A percentile compares a stretch with the other conserved stretches of the same genome.
These are phyloP conservation scores for Arthroderma sp. DNA, from an alignment of 2,329 filamentous ascomycete species.

Conservation along the genomic window DNA sequence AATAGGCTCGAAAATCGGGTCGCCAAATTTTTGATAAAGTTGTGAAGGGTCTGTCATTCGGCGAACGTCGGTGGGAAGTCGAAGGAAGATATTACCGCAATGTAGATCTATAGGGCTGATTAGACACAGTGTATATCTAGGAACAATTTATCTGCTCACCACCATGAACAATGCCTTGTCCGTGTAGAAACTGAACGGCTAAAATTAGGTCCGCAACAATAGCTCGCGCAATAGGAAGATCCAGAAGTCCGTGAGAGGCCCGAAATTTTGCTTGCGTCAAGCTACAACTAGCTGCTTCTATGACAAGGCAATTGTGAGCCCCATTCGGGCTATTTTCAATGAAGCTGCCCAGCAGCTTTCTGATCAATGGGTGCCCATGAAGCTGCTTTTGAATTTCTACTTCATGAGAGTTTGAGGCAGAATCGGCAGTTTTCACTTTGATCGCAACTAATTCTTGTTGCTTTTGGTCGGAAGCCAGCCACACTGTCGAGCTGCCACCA, in stretches of 20 bases:
- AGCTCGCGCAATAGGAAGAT: conserved; percentile 8
- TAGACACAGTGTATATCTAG: conserved; percentile 4
- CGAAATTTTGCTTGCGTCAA: conserved; percentile 9
- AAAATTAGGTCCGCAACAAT: conserved; percentile 8
- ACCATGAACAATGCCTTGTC: conserved; percentile 9
- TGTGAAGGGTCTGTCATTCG: conserved; percentile 8
- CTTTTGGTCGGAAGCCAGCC: conserved; percentile 9
- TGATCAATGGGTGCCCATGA: conserved; percentile 8
- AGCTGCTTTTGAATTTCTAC: conserved; percentile 8
- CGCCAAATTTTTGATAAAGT: conserved; percentile 8
- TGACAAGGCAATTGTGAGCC: conserved; percentile 10
- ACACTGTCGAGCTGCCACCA: conserved; percentile 10
- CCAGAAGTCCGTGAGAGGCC: conserved; percentile 7
- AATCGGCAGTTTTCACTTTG: conserved; percentile 9
- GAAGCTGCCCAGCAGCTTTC: conserved; percentile 8
- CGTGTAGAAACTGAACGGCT: conserved; percentile 9
- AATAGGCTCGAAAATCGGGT: conserved; percentile 9
- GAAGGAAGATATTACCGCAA: conserved; percentile 10
- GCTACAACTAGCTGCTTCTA: conserved; percentile 9
- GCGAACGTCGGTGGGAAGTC: conserved; percentile 5
- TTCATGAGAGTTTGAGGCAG: conserved; percentile 6
- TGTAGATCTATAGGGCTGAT: conserved; percentile 9
- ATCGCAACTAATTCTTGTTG: conserved; percentile 9
- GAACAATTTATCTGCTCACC: conserved; percentile 8
- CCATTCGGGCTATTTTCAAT: conserved; percentile 10